Conservation (phyloP, 345 rosid species). For the Xanthoceras sorbifolium region DNA sequence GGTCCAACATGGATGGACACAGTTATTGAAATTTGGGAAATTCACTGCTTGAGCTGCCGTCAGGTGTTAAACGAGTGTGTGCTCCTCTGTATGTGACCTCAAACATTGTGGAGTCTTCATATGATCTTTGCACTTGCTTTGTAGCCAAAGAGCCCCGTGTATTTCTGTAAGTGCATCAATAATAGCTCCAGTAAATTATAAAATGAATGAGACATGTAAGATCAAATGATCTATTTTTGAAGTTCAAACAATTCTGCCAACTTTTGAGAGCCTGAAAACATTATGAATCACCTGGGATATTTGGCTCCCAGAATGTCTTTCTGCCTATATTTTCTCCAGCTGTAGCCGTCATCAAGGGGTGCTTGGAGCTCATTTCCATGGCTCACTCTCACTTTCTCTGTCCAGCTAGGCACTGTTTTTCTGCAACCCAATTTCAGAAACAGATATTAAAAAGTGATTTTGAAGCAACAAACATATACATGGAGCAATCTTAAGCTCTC, state of each 20-base stretch:
- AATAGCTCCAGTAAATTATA: conserved; percentile 61
- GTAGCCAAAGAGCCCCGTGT: conserved; percentile 67
- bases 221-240: too few species aligned
- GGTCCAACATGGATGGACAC: too few species aligned
- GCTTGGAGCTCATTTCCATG: too few species aligned
- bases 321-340: conserved; percentile 90
- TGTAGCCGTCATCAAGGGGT: conserved; percentile 66
- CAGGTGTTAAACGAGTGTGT: conserved; percentile 58
- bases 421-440: conserved; percentile 40
- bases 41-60: background rate
- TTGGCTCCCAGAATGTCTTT: conserved; percentile 80
- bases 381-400: too few species aligned
- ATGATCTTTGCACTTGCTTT: conserved; percentile 79
- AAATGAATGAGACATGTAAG: background rate
- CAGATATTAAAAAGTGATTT: too few species aligned
- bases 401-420: conserved; percentile 55
- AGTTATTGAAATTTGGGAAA: too few species aligned
- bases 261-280: too few species aligned
- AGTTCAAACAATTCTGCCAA: too few species aligned
- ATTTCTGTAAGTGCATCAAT: conserved; percentile 70
- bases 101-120: conserved; percentile 65
- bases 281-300: conserved; percentile 62
- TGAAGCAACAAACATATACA: too few species aligned
- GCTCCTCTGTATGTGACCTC: conserved; percentile 64
- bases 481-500: too few species aligned